These are phyloP conservation scores for Rubia peregrina DNA, from an alignment of 305 asterid genomes.

Conservation along the genomic window DNA sequence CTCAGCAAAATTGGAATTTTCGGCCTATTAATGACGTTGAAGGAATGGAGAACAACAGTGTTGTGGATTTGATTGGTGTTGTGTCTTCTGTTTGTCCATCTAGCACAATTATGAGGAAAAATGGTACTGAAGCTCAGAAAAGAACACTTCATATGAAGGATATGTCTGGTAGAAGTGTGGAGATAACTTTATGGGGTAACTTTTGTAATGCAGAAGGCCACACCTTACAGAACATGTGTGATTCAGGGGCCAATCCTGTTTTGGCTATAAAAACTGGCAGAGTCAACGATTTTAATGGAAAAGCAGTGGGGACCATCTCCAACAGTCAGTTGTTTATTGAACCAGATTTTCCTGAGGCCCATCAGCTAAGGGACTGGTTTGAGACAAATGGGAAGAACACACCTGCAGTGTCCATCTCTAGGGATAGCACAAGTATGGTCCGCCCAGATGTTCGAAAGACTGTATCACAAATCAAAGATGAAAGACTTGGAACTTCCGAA, in stretches of 20 bases:
- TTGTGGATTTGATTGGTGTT: constrained; percentile 74
- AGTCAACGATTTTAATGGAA: constrained; percentile 45
- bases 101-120: constrained; percentile 74
- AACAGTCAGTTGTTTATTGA: constrained; percentile 62
- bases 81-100: constrained; percentile 66
- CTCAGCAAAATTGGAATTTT: constrained; percentile 75
- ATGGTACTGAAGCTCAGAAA: constrained; percentile 70
- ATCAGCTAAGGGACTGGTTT: constrained; percentile 58
- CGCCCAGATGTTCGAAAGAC: constrained; percentile 61
- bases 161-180: constrained; percentile 53
- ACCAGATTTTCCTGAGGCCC: constrained; percentile 86
- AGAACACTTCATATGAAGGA: constrained; percentile 82
- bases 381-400: constrained; percentile 58
- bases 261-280: constrained; percentile 81
- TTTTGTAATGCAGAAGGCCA: constrained; percentile 78
- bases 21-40: constrained; percentile 70
- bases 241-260: constrained; percentile 70
- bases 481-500: constrained; percentile 76
- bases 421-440: constrained; percentile 38
- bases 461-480: constrained; percentile 85
- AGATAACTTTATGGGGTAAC: constrained; percentile 77
- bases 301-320: constrained; percentile 42
- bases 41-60: constrained; percentile 49
- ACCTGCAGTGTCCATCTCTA: constrained; percentile 58
- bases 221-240: constrained; percentile 66